Evolutionary conservation across 371 early-diverging fungal species (phyloP).

Genomic region (Mucor mucedo): DNA sequence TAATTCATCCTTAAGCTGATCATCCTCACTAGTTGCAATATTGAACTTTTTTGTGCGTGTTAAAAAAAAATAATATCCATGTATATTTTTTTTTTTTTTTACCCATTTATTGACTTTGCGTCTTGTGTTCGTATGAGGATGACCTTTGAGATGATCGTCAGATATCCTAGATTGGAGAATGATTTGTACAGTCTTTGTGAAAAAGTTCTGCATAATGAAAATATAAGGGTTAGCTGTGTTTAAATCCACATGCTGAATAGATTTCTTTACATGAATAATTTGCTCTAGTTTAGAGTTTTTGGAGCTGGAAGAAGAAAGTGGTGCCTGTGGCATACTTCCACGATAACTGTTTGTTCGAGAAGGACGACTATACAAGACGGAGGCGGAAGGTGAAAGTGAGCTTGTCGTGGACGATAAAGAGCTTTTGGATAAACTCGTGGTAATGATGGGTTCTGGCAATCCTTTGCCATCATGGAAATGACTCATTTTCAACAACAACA

Average conservation of each 20-base stretch:
- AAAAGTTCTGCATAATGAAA: slow-evolving; percentile 48
- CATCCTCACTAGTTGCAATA: slow-evolving; percentile 73
- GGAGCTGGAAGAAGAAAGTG: slow-evolving; percentile 5
- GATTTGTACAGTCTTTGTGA: slow-evolving; percentile 63
- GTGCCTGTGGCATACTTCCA: background rate
- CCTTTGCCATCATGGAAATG: background rate
- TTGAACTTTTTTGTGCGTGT: slow-evolving; percentile 66
- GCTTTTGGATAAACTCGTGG: slow-evolving; percentile 9
- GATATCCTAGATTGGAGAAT: slow-evolving; percentile 56
- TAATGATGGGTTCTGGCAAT: background rate
- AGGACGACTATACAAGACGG: slow-evolving; percentile 10
- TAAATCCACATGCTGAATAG: background rate
- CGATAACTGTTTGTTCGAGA: background rate
- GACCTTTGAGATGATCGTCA: background rate
- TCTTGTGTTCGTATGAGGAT: background rate
- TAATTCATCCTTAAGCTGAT: slow-evolving; percentile 68
- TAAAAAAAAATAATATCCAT: background rate
- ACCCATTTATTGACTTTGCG: slow-evolving; percentile 31
- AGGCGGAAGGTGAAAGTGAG: slow-evolving; percentile 24
- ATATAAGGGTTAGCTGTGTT: background rate
- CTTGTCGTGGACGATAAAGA: slow-evolving; percentile 15
- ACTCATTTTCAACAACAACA: background rate
- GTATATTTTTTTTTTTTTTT: slow-evolving; percentile 1
- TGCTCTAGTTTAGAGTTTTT: slow-evolving; percentile 35
- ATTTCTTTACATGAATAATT: slow-evolving; percentile 37